Evolutionary conservation across 306 rosid genomes (phyloP).

Genomic region (Cyamopsis tetragonoloba): DNA sequence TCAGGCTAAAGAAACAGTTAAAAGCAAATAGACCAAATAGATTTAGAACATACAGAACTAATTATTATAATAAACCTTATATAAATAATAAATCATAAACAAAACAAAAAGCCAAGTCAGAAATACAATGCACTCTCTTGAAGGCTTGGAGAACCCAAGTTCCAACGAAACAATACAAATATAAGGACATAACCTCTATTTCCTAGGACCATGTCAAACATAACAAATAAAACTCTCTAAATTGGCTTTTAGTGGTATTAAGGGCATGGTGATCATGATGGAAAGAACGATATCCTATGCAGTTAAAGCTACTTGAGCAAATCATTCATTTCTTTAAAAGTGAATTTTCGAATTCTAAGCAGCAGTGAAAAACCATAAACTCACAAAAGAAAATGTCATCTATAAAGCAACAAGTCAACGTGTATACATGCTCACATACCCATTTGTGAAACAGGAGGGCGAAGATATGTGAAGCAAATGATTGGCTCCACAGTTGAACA

Average conservation of each 20-base stretch:
- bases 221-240: not conserved
- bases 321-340: not conserved
- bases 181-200: not conserved
- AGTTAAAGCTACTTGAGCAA: not conserved
- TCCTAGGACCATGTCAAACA: constrained; percentile 8
- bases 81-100: not conserved
- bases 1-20: not conserved
- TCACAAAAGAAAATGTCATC: not conserved
- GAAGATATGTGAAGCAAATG: constrained; percentile 90
- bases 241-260: not conserved
- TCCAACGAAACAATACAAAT: not conserved
- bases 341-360: not conserved
- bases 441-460: constrained; percentile 93
- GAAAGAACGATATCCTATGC: not conserved
- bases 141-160: not conserved
- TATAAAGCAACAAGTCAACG: not conserved
- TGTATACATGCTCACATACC: constrained; percentile 49
- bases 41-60: not conserved
- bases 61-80: not conserved
- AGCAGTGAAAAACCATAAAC: constrained; percentile 3
- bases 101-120: not conserved
- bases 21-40: too few species aligned
- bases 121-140: not conserved
- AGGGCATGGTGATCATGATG: not conserved
- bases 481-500: constrained; percentile 97